Evolutionary conservation across 2,329 filamentous ascomycete species (phyloP).

Genomic region (Penicillium sp.): DNA sequence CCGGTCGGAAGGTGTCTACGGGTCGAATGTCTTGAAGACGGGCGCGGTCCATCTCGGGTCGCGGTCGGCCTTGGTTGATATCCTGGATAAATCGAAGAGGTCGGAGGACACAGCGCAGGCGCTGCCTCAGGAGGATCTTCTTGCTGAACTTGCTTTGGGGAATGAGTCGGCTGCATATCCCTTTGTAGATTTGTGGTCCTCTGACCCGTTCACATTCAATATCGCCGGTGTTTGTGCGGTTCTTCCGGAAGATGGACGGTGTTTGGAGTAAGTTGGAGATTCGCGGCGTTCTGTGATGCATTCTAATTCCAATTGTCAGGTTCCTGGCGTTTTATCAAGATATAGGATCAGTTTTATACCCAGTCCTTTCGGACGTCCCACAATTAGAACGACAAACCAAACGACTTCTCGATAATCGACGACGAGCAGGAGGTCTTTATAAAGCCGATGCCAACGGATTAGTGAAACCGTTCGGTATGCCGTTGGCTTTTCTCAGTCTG

Average conservation of each 20-base stretch:
- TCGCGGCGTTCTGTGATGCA: neutral
- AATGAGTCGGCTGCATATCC: conserved; percentile 62
- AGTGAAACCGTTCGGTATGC: conserved; percentile 58
- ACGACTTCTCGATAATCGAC: conserved; percentile 53
- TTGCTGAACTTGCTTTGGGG: conserved; percentile 59
- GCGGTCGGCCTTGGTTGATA: conserved; percentile 58
- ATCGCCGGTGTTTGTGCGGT: conserved; percentile 57
- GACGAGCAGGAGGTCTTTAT: conserved; percentile 43
- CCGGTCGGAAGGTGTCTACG: conserved; percentile 31
- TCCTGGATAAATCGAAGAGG: conserved; percentile 50
- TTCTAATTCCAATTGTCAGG: conserved; percentile 29
- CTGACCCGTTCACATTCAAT: conserved; percentile 56
- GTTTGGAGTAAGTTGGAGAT: conserved; percentile 32
- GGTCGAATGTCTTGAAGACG: conserved; percentile 41
- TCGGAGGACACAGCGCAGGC: conserved; percentile 47
- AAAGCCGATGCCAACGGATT: conserved; percentile 49
- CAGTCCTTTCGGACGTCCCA: conserved; percentile 55
- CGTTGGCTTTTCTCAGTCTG: conserved; percentile 58
- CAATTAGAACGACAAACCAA: conserved; percentile 53
- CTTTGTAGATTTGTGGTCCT: conserved; percentile 64
- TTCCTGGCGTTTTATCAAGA: conserved; percentile 57
- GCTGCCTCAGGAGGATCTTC: conserved; percentile 57
- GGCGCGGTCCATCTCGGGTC: conserved; percentile 59
- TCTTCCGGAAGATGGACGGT: conserved; percentile 56
- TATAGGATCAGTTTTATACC: conserved; percentile 58